Conservation (phyloP, 208 protist genomes). For the Wallacemonas rigidus region DNA sequence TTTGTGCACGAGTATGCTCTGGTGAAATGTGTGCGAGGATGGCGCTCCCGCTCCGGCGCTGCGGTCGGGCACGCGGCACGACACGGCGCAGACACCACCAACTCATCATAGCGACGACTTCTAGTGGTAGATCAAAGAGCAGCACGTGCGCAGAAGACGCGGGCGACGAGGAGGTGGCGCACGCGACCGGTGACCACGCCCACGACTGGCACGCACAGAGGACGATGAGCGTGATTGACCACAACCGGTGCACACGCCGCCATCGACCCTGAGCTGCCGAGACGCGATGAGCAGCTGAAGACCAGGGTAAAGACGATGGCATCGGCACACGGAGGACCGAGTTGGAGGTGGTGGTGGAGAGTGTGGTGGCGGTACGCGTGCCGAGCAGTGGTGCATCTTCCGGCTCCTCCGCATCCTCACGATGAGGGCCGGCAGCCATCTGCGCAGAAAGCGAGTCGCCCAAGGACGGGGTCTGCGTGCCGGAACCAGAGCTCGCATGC, state of each 20-base stretch:
- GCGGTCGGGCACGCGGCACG: conserved; percentile 1
- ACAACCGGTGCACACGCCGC: background rate
- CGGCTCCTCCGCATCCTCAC: background rate
- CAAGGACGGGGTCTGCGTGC: background rate
- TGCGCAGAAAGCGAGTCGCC: no score
- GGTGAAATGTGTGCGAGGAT: no score
- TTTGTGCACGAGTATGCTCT: background rate
- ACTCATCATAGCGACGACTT: conserved; percentile 3
- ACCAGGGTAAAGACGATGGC: no score
- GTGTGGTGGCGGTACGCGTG: no score
- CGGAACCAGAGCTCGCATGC: background rate
- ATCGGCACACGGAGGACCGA: no score
- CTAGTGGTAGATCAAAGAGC: background rate
- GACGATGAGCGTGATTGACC: background rate
- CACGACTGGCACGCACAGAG: conserved; percentile 9
- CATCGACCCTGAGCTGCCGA: background rate
- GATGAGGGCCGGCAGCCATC: no score
- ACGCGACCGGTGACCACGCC: background rate
- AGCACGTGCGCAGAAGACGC: background rate
- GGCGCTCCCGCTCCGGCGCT: background rate
- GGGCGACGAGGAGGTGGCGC: background rate
- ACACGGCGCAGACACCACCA: conserved; percentile 9
- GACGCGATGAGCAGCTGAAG: background rate
- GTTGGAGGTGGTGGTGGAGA: no score
- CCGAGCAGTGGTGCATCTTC: no score